phyloP scores from a whole-genome alignment of 106 monocot species.

The Phalaenopsis equestris region DNA sequence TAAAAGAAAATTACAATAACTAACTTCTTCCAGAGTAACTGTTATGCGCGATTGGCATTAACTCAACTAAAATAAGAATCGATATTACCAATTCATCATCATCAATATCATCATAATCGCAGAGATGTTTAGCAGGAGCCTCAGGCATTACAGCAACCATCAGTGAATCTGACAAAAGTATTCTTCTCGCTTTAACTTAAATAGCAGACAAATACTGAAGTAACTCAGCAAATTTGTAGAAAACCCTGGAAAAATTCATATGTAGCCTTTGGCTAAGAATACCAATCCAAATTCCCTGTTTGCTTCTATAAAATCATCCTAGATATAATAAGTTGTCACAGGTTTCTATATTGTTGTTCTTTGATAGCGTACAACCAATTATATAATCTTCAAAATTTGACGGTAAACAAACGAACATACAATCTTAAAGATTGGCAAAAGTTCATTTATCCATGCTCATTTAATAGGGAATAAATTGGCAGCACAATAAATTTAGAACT shows the following conservation, averaged over 20 bases:
- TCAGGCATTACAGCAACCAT: slow-evolving; percentile 79
- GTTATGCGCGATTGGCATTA: neutral
- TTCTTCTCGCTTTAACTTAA: neutral
- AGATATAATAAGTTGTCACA: neutral
- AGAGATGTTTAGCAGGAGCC: slow-evolving; percentile 83
- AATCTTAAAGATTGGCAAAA: neutral
- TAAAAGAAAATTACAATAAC: neutral
- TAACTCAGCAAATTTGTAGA: neutral
- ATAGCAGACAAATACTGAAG: slow-evolving; percentile 4
- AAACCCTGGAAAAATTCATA: neutral
- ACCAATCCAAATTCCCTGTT: neutral
- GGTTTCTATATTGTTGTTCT: neutral
- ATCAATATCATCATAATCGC: slow-evolving; percentile 50
- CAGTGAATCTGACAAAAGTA: slow-evolving; percentile 49
- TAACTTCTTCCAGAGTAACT: neutral
- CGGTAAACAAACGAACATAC: neutral
- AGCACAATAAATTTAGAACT: neutral
- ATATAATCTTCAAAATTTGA: neutral
- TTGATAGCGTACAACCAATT: neutral
- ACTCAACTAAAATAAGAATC: neutral
- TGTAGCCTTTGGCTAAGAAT: neutral
- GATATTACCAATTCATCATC: slow-evolving; percentile 72
- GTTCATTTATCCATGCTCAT: slow-evolving; percentile 1
- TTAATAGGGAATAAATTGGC: neutral
- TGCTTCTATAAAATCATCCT: neutral